These are phyloP conservation scores for Centrapalus pauciflorus DNA, from an alignment of 129 eudicot genomes.

Conservation along the genomic window DNA sequence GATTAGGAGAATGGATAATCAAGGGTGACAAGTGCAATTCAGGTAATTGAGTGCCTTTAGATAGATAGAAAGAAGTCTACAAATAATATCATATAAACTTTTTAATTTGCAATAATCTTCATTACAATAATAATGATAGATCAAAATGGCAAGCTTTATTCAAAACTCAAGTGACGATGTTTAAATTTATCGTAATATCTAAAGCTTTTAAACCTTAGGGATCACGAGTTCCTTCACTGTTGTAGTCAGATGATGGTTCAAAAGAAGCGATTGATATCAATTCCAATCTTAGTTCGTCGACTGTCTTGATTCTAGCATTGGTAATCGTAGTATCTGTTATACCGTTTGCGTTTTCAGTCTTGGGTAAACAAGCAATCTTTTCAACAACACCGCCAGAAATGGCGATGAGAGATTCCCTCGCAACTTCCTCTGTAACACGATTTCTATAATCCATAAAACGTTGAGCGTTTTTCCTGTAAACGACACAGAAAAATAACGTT, in stretches of 20 bases:
- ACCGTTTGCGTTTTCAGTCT: slow-evolving; percentile 2
- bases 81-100: no score
- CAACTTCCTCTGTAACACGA: slow-evolving; percentile 12
- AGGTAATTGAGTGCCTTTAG: no score
- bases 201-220: neutral
- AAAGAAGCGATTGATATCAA: slow-evolving; percentile 8
- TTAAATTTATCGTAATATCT: neutral
- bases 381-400: slow-evolving; percentile 6
- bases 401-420: slow-evolving; percentile 29
- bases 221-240: neutral
- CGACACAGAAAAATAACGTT: neutral
- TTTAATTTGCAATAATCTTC: neutral
- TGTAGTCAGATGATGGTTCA: neutral
- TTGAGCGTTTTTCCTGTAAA: neutral
- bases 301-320: neutral
- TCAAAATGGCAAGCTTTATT: neutral
- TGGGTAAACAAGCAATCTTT: neutral
- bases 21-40: no score
- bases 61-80: no score
- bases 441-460: slow-evolving; percentile 25
- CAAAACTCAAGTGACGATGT: neutral
- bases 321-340: neutral
- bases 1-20: no score
- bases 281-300: slow-evolving; percentile 6
- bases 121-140: neutral